Evolutionary conservation across 108 stramenopile species (phyloP).

Genomic region (Nitzschia sp.): DNA sequence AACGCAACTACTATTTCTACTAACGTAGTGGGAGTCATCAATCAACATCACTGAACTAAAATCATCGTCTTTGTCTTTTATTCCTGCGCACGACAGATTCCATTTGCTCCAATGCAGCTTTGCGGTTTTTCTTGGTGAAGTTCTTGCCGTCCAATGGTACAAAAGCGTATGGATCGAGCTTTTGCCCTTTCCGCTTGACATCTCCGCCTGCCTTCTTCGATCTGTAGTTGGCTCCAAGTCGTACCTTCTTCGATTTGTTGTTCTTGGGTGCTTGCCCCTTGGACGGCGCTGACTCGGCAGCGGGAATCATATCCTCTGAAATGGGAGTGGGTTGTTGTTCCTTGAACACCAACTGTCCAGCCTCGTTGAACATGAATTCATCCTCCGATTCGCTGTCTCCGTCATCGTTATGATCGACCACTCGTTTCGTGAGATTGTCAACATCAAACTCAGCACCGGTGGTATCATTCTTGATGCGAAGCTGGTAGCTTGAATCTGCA

Average conservation of each 20-base stretch:
- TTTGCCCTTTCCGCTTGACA: slow-evolving; percentile 84
- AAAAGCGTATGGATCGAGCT: slow-evolving; percentile 91
- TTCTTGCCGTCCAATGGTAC: slow-evolving; percentile 86
- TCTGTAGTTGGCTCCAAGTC: slow-evolving; percentile 82
- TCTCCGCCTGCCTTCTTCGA: slow-evolving; percentile 91
- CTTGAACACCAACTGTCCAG: slow-evolving; percentile 68
- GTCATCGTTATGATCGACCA: slow-evolving; percentile 44
- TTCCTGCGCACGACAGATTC: slow-evolving; percentile 74
- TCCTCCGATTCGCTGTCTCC: slow-evolving; percentile 72
- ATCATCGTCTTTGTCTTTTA: slow-evolving; percentile 51
- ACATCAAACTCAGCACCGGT: slow-evolving; percentile 82
- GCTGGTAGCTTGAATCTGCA: slow-evolving; percentile 7
- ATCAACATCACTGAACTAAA: no score
- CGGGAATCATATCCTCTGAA: slow-evolving; percentile 2
- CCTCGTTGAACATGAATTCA: slow-evolving; percentile 75
- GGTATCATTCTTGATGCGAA: slow-evolving; percentile 62
- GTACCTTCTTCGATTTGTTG: slow-evolving; percentile 8
- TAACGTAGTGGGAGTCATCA: no score
- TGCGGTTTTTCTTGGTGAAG: slow-evolving; percentile 84
- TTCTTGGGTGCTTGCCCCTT: not conserved
- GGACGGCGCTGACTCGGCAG: slow-evolving; percentile 1
- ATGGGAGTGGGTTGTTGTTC: slow-evolving; percentile 36
- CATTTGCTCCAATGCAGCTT: slow-evolving; percentile 80
- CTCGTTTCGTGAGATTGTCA: slow-evolving; percentile 71
- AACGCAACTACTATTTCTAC: no score